phyloP scores from a whole-genome alignment of 352 stramenopile species.

The Globisporangium megalacanthum region DNA sequence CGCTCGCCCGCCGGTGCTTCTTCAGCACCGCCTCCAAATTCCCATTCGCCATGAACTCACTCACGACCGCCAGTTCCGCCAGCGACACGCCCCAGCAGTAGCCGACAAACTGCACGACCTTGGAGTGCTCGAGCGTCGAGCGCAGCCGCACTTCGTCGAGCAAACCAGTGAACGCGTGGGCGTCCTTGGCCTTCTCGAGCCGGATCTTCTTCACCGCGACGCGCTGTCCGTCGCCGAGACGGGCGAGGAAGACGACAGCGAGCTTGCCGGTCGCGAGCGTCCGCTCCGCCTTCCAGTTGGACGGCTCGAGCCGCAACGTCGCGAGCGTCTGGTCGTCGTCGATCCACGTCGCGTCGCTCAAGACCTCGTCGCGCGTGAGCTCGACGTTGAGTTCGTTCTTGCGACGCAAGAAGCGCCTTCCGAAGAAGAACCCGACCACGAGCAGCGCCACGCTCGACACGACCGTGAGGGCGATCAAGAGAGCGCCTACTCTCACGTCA shows the following conservation, averaged over 20 bases:
- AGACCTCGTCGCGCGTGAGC: slow-evolving; percentile 16
- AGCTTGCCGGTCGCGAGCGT: slow-evolving; percentile 10
- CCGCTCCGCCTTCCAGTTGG: slow-evolving; percentile 11
- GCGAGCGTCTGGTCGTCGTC: slow-evolving; percentile 16
- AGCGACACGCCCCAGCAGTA: slow-evolving; percentile 19
- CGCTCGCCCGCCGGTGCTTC: background rate
- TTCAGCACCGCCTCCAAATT: slow-evolving; percentile 14
- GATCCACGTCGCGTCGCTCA: slow-evolving; percentile 15
- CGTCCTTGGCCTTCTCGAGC: slow-evolving; percentile 19
- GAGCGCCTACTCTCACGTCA: background rate
- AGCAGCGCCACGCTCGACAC: slow-evolving; percentile 1
- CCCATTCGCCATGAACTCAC: slow-evolving; percentile 18
- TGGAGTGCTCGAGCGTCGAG: slow-evolving; percentile 17
- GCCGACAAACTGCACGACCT: slow-evolving; percentile 20
- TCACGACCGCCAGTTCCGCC: slow-evolving; percentile 19
- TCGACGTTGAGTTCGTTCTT: slow-evolving; percentile 17
- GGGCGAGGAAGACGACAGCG: slow-evolving; percentile 12
- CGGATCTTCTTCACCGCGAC: slow-evolving; percentile 19
- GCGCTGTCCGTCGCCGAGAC: slow-evolving; percentile 3
- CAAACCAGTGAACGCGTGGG: slow-evolving; percentile 12
- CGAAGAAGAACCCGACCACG: slow-evolving; percentile 5
- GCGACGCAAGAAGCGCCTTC: slow-evolving; percentile 12
- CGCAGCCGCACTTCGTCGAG: slow-evolving; percentile 16
- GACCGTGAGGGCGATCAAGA: slow-evolving; percentile 5
- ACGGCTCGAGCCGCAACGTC: slow-evolving; percentile 10